Evolutionary conservation across 2,329 filamentous ascomycete species (phyloP).

Genomic region (Rhinocladiella similis): DNA sequence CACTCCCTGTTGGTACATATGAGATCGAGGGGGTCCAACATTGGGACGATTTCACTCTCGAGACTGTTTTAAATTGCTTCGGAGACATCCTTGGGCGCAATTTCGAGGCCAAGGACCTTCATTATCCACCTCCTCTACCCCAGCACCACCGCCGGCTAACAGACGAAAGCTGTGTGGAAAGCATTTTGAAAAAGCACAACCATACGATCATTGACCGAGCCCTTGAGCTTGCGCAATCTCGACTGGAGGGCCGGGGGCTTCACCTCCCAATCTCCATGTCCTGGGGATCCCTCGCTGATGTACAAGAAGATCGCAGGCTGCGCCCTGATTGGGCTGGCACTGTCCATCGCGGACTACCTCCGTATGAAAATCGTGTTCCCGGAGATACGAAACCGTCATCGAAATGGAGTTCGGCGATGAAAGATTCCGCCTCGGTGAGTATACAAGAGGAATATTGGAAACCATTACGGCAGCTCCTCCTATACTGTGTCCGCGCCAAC

Average conservation of each 20-base stretch:
- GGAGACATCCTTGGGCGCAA: not conserved
- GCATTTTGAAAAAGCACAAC: not conserved
- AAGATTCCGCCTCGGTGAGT: not conserved
- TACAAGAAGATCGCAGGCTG: not conserved
- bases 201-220: not conserved
- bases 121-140: not conserved
- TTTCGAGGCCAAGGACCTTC: not conserved
- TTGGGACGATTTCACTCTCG: not conserved
- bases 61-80: conserved; percentile 1
- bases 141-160: not conserved
- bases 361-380: not conserved
- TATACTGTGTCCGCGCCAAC: no score
- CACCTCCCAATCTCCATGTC: not conserved
- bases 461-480: no score
- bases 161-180: not conserved
- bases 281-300: not conserved
- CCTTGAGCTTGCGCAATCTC: not conserved
- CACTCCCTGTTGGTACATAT: not conserved
- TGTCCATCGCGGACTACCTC: not conserved
- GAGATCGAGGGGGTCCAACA: not conserved
- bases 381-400: not conserved
- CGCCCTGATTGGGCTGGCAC: not conserved
- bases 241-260: not conserved
- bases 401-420: not conserved
- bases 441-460: no score